Base-by-base conservation (phyloP, 345 rosid species). In the Moricandia moricandioides region DNA sequence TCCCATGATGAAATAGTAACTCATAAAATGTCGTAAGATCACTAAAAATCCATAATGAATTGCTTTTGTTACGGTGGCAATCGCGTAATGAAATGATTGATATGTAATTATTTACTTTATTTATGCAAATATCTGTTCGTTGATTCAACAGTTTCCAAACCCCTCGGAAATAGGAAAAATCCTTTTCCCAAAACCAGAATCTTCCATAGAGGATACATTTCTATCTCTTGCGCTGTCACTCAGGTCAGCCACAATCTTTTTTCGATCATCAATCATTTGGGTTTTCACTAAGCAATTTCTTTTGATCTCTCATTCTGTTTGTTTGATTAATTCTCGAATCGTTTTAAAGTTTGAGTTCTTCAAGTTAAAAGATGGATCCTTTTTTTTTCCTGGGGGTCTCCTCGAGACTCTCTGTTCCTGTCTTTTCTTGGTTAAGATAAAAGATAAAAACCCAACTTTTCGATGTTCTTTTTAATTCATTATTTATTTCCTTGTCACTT, bases 351-450 rank as follows among this genome's bases (percentile, higher is more conserved):
- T 75, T 60, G 43, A 34, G 54, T 59, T 66, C 1, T 75, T 8
- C 40, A 70, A 77, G 80, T 14, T 33, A 70, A 69, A 69, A 70
- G 75, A 1, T 63, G 40, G 59, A 69, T 55, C 65, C 66, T 70
- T 69, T 64, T 11, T 10, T n/a, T 43, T 12, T 43, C 13, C n/a
- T 40, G 31, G 31, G 31, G 24, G 24, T 21, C 24, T 21, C 31
- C 31, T 29, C 31, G 63, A 75, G 63, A 61, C 35, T 27, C 24
- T 59, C 30, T 34, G n/a, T 64, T 54, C 27, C n/a, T 9, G n/a
- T 14, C 59, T 45, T 43, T 18, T 62, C 52, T 45, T 16, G 29
- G 33, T 67, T 69, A 6, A 26, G 55, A 30, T 35, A 34, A 45
- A 13, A 57, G 12, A 11, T 5, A 14, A 14, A 68, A 54, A 30